A percentile compares a stretch with the other conserved stretches of the same genome.
phyloP scores from a whole-genome alignment of 129 eudicot species.

The Flaveria sonorensis region DNA sequence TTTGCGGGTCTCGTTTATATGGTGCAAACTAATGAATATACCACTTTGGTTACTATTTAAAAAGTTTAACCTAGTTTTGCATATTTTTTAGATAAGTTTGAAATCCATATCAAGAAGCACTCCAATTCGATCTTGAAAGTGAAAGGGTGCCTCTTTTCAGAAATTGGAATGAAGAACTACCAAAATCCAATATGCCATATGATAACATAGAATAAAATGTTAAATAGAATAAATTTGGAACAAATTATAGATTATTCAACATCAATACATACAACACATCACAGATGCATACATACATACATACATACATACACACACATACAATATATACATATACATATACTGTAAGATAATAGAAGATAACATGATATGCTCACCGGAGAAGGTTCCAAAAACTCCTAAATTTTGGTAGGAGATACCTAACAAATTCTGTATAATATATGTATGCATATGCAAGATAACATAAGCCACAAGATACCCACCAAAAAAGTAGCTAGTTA shows the following conservation, averaged over 20 bases:
- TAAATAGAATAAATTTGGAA: constrained; percentile 1
- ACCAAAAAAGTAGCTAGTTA: constrained; percentile 27
- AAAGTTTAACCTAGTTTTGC: not conserved
- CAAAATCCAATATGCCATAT: constrained; percentile 6
- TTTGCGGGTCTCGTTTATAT: constrained; percentile 11
- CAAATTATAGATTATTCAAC: not conserved
- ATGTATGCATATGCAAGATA: constrained; percentile 18
- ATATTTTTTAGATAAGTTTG: not conserved
- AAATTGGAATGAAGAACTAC: not conserved
- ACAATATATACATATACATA: no score
- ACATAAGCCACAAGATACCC: constrained; percentile 22
- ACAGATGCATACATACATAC: no score
- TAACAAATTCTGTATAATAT: constrained; percentile 8
- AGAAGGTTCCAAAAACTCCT: constrained; percentile 19
- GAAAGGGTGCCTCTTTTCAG: constrained; percentile 1
- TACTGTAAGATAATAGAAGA: not conserved
- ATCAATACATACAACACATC: not conserved
- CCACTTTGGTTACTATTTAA: not conserved
- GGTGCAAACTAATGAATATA: constrained; percentile 5
- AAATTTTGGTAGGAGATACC: constrained; percentile 22
- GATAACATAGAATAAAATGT: constrained; percentile 21
- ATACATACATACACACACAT: no score
- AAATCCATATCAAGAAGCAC: constrained; percentile 2
- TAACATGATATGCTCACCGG: not conserved
- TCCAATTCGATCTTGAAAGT: constrained; percentile 10